Conservation (phyloP, 2,329 filamentous ascomycete genomes). For the Epichloe scottii region DNA sequence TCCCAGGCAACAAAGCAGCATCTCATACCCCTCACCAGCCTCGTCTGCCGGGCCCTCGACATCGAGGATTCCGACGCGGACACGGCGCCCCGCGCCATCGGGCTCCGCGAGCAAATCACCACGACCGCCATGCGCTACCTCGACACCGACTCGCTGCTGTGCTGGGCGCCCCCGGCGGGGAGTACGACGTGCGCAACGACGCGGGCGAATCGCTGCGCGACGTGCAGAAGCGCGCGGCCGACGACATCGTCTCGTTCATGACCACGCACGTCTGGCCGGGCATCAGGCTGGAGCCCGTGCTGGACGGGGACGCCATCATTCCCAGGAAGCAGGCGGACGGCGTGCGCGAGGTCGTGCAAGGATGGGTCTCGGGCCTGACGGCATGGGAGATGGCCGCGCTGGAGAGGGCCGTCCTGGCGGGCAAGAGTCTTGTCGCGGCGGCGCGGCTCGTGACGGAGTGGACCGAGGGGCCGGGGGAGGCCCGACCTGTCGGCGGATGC, state of each 20-base stretch:
- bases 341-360: slow-evolving; percentile 64
- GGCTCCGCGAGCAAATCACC: slow-evolving; percentile 51
- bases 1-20: slow-evolving; percentile 78
- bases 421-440: slow-evolving; percentile 74
- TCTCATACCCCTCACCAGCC: slow-evolving; percentile 79
- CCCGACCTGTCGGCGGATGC: slow-evolving; percentile 14
- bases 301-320: slow-evolving; percentile 66
- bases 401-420: slow-evolving; percentile 71
- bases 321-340: slow-evolving; percentile 60
- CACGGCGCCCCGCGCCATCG: slow-evolving; percentile 24
- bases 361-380: slow-evolving; percentile 62
- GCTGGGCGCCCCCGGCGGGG: slow-evolving; percentile 57
- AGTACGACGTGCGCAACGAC: slow-evolving; percentile 33
- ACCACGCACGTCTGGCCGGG: slow-evolving; percentile 71
- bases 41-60: slow-evolving; percentile 73
- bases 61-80: slow-evolving; percentile 54
- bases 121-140: slow-evolving; percentile 70
- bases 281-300: slow-evolving; percentile 62
- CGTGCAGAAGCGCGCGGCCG: slow-evolving; percentile 56
- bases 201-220: slow-evolving; percentile 51
- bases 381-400: slow-evolving; percentile 77
- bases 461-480: slow-evolving; percentile 53
- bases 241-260: slow-evolving; percentile 60
- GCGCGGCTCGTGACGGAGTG: slow-evolving; percentile 73
- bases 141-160: slow-evolving; percentile 82